Percentiles rank a stretch among this genome's conserved stretches.
These are phyloP conservation scores for Arachis hypogaea DNA, from an alignment of 306 rosid species.

Conservation along the genomic window DNA sequence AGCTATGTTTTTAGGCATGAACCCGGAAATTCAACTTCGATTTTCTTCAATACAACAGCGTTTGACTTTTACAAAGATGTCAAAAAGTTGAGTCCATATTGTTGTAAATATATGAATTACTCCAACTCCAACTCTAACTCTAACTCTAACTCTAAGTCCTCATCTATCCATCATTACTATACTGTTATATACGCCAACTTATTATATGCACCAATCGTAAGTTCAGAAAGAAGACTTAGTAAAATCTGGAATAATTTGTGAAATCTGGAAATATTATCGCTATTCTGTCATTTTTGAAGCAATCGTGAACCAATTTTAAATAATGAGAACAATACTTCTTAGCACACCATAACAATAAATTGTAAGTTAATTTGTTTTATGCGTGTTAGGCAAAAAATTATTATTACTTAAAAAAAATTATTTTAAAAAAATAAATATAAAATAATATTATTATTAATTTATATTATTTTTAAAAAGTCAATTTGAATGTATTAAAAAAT, in stretches of 20 bases:
- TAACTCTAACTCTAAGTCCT: neutral
- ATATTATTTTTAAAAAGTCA: no score
- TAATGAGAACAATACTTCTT: no score
- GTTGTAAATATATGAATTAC: constrained; percentile 27
- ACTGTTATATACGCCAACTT: constrained; percentile 18
- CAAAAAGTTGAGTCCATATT: constrained; percentile 32
- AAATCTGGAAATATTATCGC: no score
- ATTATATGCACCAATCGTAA: constrained; percentile 7
- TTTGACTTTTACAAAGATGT: constrained; percentile 29
- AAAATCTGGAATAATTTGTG: no score
- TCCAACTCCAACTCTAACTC: constrained; percentile 41
- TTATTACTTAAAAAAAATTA: no score
- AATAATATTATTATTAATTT: no score
- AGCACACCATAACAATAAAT: no score
- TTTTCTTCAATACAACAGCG: neutral
- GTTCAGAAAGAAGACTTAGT: constrained; percentile 30
- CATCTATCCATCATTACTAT: neutral
- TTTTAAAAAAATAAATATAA: no score
- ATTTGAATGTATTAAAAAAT: no score
- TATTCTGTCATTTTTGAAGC: no score
- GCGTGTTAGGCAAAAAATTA: neutral
- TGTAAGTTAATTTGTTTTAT: no score
- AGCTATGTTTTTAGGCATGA: constrained; percentile 26
- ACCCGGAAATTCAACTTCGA: constrained; percentile 28
- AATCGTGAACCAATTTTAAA: no score